These are phyloP conservation scores for Alnus rubra DNA, from an alignment of 306 rosid species.

Conservation along the genomic window DNA sequence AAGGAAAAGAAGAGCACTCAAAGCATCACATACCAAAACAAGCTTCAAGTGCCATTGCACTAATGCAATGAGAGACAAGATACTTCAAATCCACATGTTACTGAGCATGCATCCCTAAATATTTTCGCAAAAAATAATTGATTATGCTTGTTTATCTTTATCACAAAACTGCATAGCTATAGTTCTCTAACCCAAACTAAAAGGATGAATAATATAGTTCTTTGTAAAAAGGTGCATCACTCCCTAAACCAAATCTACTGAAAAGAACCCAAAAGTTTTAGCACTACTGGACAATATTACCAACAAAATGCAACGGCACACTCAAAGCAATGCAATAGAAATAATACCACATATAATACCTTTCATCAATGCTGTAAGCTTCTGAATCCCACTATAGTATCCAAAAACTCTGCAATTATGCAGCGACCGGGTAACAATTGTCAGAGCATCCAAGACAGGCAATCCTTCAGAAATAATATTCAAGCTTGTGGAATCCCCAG, in stretches of 20 bases:
- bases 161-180: neutral
- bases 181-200: neutral
- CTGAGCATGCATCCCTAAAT: neutral
- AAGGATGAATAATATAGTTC: neutral
- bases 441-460: constrained; percentile 70
- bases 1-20: neutral
- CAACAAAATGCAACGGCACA: constrained; percentile 1
- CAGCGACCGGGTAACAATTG: constrained; percentile 69
- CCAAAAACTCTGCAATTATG: constrained; percentile 93
- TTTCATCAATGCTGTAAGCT: constrained; percentile 90
- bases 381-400: constrained; percentile 86
- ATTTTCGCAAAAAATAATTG: neutral
- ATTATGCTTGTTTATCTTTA: neutral
- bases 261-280: constrained; percentile 5
- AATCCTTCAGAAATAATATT: constrained; percentile 79
- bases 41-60: neutral
- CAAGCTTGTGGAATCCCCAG: constrained; percentile 57
- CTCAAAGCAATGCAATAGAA: neutral
- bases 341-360: constrained; percentile 45
- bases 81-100: neutral
- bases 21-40: neutral
- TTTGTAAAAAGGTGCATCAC: neutral
- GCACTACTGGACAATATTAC: neutral
- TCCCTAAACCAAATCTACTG: neutral
- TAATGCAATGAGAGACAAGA: neutral